Evolutionary conservation across 345 rosid species (phyloP).

Genomic region (Rhodamnia argentea): DNA sequence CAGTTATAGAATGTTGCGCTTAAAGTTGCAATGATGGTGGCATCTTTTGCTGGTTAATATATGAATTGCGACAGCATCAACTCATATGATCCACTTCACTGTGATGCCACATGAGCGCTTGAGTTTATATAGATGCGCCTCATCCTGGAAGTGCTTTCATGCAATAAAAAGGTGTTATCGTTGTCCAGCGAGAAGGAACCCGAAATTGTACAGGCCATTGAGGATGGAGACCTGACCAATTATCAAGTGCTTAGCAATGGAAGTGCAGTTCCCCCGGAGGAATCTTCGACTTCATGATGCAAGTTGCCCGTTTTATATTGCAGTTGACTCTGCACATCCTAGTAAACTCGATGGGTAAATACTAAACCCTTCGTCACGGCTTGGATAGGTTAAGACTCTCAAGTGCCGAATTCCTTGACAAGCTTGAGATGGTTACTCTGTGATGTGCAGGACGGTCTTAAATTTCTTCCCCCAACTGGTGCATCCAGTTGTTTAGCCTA

Average conservation of each 20-base stretch:
- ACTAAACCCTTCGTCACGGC: not conserved
- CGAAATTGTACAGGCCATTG: not conserved
- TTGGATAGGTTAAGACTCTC: not conserved
- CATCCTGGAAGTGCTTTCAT: not conserved
- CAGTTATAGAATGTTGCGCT: not conserved
- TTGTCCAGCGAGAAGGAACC: slow-evolving; percentile 16
- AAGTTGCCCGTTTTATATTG: not conserved
- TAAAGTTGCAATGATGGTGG: not conserved
- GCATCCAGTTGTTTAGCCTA: not conserved
- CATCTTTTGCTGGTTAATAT: not conserved
- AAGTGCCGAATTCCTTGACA: not conserved
- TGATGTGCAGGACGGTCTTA: not conserved
- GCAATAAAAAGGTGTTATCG: not conserved
- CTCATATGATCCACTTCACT: not conserved
- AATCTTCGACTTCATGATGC: not conserved
- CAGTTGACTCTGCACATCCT: not conserved
- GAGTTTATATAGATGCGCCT: not conserved
- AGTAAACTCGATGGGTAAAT: not conserved
- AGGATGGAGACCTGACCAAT: not conserved
- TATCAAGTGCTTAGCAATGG: slow-evolving; percentile 17
- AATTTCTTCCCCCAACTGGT: not conserved
- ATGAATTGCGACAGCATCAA: not conserved
- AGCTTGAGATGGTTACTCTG: not conserved
- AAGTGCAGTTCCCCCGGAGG: not conserved
- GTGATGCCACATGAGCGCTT: not conserved